Conservation (phyloP, 306 rosid genomes). For the Citrullus amarus region DNA sequence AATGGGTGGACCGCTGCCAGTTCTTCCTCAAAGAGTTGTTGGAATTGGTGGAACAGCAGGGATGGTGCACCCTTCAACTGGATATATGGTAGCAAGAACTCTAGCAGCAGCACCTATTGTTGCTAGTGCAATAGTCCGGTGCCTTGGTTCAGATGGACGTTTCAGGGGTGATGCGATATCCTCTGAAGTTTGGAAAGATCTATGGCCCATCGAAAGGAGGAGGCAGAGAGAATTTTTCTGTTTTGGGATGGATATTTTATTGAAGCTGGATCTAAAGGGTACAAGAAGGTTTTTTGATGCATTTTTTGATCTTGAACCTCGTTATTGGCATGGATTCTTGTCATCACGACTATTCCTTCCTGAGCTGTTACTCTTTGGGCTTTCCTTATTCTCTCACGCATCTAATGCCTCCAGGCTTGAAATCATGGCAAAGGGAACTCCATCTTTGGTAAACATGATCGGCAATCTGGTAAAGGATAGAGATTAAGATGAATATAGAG, state of each 20-base stretch:
- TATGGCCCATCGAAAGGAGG: slow-evolving; percentile 89
- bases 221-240: slow-evolving; percentile 97
- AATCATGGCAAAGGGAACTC: slow-evolving; percentile 93
- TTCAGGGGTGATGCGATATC: slow-evolving; percentile 51
- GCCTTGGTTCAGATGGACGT: slow-evolving; percentile 46
- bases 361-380: slow-evolving; percentile 63
- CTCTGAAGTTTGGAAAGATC: slow-evolving; percentile 70
- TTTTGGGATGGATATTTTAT: slow-evolving; percentile 91
- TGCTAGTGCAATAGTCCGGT: slow-evolving; percentile 67
- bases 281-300: slow-evolving; percentile 84
- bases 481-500: slow-evolving; percentile 32
- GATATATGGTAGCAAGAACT: slow-evolving; percentile 98
- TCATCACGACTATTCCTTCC: slow-evolving; percentile 92
- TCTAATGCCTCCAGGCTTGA: slow-evolving; percentile 76
- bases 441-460: slow-evolving; percentile 87
- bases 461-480: slow-evolving; percentile 75
- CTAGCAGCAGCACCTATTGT: slow-evolving; percentile 90
- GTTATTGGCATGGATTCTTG: slow-evolving; percentile 92
- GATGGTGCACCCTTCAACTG: slow-evolving; percentile 98
- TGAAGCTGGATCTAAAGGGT: slow-evolving; percentile 81
- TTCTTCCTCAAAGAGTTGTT: slow-evolving; percentile 88
- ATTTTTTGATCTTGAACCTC: slow-evolving; percentile 90
- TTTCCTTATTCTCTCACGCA: slow-evolving; percentile 85
- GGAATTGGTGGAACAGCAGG: slow-evolving; percentile 99
- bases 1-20: slow-evolving; percentile 94